These are phyloP conservation scores for Taxawa tesnikishii DNA, from an alignment of 2,329 filamentous ascomycete genomes.

Conservation along the genomic window DNA sequence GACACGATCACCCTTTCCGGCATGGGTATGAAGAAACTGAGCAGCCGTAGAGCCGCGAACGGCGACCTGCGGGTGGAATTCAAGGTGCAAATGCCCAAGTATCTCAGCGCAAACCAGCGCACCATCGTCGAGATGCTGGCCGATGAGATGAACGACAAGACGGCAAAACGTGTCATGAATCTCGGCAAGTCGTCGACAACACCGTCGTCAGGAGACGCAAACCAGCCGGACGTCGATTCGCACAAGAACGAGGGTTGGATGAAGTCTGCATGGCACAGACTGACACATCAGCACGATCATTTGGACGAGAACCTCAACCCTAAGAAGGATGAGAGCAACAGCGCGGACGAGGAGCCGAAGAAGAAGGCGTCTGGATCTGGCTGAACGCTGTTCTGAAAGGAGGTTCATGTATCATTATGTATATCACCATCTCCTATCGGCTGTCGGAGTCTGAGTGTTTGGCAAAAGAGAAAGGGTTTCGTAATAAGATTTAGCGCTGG, in stretches of 20 bases:
- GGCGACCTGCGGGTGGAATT: conserved; percentile 92
- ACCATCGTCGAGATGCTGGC: conserved; percentile 92
- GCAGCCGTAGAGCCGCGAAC: conserved; percentile 48
- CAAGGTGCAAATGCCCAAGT: conserved; percentile 91
- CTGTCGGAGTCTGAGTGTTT: background rate
- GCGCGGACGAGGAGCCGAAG: conserved; percentile 16
- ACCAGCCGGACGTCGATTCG: conserved; percentile 21
- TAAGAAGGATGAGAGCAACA: conserved; percentile 9
- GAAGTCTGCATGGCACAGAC: conserved; percentile 83
- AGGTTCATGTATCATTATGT: background rate
- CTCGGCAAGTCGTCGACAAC: conserved; percentile 39
- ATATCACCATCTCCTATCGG: too few species aligned
- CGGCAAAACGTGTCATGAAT: conserved; percentile 86
- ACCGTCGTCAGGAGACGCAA: conserved; percentile 3
- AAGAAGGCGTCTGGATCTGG: conserved; percentile 25
- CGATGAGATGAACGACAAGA: conserved; percentile 90
- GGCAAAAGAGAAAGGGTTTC: too few species aligned
- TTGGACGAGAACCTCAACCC: conserved; percentile 10
- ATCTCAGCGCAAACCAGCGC: conserved; percentile 78
- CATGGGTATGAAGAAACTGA: conserved; percentile 87
- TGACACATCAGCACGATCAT: conserved; percentile 58
- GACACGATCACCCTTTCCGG: conserved; percentile 81
- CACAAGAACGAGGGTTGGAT: conserved; percentile 82
- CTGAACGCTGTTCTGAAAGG: conserved; percentile 8
- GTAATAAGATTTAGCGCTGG: too few species aligned